phyloP scores from a whole-genome alignment of 768 basidiomycete species.

The Tricholoma flavovirens region DNA sequence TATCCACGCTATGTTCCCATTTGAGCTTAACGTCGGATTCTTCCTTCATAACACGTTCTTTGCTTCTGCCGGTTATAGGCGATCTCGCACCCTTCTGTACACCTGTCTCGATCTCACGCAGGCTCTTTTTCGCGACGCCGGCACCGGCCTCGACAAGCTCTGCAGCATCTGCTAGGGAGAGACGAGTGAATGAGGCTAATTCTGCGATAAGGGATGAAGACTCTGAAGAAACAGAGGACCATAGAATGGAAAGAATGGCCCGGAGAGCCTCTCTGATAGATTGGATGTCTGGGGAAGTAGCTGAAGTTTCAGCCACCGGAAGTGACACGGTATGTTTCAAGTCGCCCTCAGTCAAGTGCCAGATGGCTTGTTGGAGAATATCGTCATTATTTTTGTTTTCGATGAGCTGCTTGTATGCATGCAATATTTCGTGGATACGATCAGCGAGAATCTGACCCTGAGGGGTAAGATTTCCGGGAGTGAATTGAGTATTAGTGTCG shows the following conservation, averaged over 20 bases:
- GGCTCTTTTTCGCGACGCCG: conserved; percentile 40
- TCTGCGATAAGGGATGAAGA: conserved; percentile 51
- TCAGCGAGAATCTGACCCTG: conserved; percentile 49
- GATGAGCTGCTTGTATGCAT: conserved; percentile 50
- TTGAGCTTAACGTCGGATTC: conserved; percentile 41
- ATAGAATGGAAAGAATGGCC: conserved; percentile 46
- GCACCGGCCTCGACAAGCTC: conserved; percentile 53
- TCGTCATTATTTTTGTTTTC: conserved; percentile 62
- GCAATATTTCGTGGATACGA: conserved; percentile 46
- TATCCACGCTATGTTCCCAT: conserved; percentile 68
- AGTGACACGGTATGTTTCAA: conserved; percentile 32
- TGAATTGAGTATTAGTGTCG: conserved; percentile 41
- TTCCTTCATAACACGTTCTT: conserved; percentile 42
- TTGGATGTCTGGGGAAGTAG: conserved; percentile 39
- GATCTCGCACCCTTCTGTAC: conserved; percentile 53
- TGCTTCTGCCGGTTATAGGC: conserved; percentile 49
- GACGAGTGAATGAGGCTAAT: conserved; percentile 58
- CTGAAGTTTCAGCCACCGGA: conserved; percentile 18
- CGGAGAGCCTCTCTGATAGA: conserved; percentile 46
- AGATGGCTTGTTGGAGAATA: conserved; percentile 58
- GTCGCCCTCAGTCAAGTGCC: conserved; percentile 57
- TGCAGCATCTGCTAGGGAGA: conserved; percentile 62
- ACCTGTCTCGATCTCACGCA: conserved; percentile 51
- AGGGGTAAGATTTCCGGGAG: conserved; percentile 40
- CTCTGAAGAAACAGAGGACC: conserved; percentile 48